Conservation (phyloP, 139 green algal genomes). For the Nannochloris sp. region DNA sequence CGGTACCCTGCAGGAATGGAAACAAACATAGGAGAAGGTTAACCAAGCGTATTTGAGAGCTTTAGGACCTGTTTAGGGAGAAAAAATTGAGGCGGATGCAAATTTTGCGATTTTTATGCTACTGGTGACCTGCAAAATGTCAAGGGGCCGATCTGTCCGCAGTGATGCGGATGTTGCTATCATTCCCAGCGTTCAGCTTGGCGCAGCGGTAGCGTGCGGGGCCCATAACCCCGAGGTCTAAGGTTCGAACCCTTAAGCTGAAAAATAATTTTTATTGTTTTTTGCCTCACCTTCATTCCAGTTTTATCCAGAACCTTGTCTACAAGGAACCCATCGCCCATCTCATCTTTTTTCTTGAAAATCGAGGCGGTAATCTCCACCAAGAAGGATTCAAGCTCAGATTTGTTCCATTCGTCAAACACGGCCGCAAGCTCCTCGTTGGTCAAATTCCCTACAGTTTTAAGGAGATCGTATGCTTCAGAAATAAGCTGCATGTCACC, state of each 20-base stretch:
- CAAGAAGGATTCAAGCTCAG: conserved; percentile 83
- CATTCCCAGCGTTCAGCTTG: conserved; percentile 8
- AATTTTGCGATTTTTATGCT: not conserved
- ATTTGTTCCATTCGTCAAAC: conserved; percentile 92
- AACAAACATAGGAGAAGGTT: not conserved
- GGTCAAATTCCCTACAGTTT: conserved; percentile 84
- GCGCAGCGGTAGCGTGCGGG: conserved; percentile 19
- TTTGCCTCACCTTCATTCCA: conserved; percentile 78
- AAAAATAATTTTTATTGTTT: conserved; percentile 6
- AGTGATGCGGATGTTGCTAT: not conserved
- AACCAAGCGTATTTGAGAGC: too few relatives aligned
- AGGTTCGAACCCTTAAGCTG: conserved; percentile 15
- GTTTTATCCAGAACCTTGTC: conserved; percentile 99
- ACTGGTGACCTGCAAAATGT: not conserved
- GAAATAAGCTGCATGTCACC: conserved; percentile 99
- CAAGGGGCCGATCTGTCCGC: not conserved
- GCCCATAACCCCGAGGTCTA: conserved; percentile 18
- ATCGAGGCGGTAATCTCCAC: conserved; percentile 94
- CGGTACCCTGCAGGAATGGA: conserved; percentile 31
- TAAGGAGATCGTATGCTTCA: conserved; percentile 97
- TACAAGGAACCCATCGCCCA: conserved; percentile 65
- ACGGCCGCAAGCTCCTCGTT: conserved; percentile 86
- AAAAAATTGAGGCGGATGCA: too few relatives aligned
- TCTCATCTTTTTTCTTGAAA: conserved; percentile 76
- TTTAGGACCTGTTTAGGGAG: too few relatives aligned